Conservation (phyloP, 148 eudicot genomes). For the Polygonum aviculare region DNA sequence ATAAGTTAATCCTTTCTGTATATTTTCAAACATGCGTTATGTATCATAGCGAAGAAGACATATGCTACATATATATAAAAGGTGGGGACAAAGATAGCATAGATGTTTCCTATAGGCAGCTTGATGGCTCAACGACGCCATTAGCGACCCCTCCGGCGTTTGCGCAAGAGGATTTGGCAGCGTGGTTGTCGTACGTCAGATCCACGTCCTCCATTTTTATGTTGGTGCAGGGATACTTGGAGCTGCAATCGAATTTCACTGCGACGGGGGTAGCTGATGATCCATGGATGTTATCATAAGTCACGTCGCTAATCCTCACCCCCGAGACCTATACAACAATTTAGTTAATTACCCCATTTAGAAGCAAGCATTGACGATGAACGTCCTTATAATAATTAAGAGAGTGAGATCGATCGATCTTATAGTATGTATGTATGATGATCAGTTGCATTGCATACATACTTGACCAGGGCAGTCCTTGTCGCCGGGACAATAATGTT, state of each 20-base stretch:
- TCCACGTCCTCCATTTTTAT: not conserved
- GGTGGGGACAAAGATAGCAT: not conserved
- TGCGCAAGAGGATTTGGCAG: not conserved
- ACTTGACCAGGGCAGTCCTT: not conserved
- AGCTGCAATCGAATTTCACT: conserved; percentile 6
- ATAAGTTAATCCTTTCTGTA: no score
- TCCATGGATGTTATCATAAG: not conserved
- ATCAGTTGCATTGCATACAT: not conserved
- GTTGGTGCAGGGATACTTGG: not conserved
- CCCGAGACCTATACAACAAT: not conserved
- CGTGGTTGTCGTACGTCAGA: not conserved
- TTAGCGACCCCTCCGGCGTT: not conserved
- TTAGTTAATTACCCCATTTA: no score
- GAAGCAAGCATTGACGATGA: no score
- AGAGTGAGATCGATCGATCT: no score
- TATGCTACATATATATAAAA: not conserved
- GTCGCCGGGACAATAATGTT: conserved; percentile 36
- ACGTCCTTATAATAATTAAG: no score
- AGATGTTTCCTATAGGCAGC: not conserved
- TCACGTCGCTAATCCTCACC: not conserved
- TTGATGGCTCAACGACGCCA: not conserved
- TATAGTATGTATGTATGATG: no score
- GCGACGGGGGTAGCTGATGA: not conserved
- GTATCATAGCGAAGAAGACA: not conserved
- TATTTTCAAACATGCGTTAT: no score